Base-by-base conservation (phyloP, 2,329 filamentous ascomycete species). In the Podosphaera xanthii region DNA sequence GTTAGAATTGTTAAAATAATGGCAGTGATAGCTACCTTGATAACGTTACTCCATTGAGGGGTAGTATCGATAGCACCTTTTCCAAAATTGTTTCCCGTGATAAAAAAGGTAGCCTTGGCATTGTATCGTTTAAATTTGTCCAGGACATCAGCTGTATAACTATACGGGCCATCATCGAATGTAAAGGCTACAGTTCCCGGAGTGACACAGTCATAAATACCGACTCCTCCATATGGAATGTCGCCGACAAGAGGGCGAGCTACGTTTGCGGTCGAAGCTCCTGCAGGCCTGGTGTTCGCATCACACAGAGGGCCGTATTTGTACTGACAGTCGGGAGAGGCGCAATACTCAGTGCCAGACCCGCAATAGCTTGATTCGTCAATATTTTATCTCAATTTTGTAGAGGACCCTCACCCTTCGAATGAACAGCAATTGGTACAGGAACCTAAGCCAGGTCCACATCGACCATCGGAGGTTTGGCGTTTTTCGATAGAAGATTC, bases 91-190 rank as follows among this genome's bases (percentile, higher is more conserved):
- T 75, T 78, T 34, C 77, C 77, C 6, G 75, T 64, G 64, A 59
- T 58, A n/a, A 50, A 52, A 49, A 86, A 86, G 1, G 83, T 86
- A 1, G 80, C 82, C 63, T 79, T 82, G 12, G 79, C 81, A 35
- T 76, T 71, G 65, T 83, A 81, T 34, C 71, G 72, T 61, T 75
- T 74, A 53, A 86, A 73, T 59, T 82, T 72, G 64, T 84, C 77
- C 10, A 85, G 58, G 6, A 86, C 73, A 62, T 83, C 77, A n/a
- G 84, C 73, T 1, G 82, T 85, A 68, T 80, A 83, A 30, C 74
- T 69, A 62, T 77, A 78, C 31, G 82, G 82, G 0, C 82, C 82
- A 67, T 85, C 82, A 63, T 85, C 82, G 63, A 78, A 85, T 0
- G 81, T 85, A 59, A 86, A 69, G 22, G 82, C 82, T 63, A 86